These are phyloP conservation scores for Auricularia heimuer DNA, from an alignment of 768 basidiomycete genomes.

Conservation along the genomic window DNA sequence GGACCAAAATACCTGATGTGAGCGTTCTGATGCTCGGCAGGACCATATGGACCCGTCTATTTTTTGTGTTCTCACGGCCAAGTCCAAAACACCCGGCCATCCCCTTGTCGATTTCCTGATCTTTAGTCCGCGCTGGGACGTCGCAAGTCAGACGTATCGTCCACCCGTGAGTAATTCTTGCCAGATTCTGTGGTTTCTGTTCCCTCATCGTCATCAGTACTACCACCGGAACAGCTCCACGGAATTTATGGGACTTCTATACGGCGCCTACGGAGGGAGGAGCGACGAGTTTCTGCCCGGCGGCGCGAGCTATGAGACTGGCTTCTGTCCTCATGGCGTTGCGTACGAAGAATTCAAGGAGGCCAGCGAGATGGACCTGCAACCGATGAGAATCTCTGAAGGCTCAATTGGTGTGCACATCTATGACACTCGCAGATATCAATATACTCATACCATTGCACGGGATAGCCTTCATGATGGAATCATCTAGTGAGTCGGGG, in stretches of 20 bases:
- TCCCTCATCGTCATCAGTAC: conserved; percentile 27
- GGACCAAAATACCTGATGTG: background rate
- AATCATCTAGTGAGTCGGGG: background rate
- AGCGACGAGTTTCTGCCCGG: conserved; percentile 55
- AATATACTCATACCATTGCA: background rate
- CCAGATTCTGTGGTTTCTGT: background rate
- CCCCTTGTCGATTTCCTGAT: conserved; percentile 57
- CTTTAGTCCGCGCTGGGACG: conserved; percentile 57
- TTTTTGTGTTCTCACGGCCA: conserved; percentile 59
- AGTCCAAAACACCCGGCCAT: conserved; percentile 47
- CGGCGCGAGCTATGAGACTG: conserved; percentile 51
- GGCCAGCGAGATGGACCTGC: conserved; percentile 42
- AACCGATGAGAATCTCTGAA: conserved; percentile 41
- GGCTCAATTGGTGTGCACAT: conserved; percentile 36
- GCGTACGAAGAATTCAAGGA: conserved; percentile 42
- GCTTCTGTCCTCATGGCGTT: conserved; percentile 59
- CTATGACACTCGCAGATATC: too few species aligned
- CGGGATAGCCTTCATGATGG: background rate
- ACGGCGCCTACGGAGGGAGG: conserved; percentile 54
- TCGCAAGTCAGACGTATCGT: conserved; percentile 47
- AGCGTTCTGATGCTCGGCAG: conserved; percentile 8
- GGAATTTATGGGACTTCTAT: conserved; percentile 57
- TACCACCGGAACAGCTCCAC: conserved; percentile 55
- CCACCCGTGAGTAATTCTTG: conserved; percentile 36
- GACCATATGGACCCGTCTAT: conserved; percentile 65